Conservation (phyloP, 2,329 filamentous ascomycete genomes). For the Colletotrichum truncatum region DNA sequence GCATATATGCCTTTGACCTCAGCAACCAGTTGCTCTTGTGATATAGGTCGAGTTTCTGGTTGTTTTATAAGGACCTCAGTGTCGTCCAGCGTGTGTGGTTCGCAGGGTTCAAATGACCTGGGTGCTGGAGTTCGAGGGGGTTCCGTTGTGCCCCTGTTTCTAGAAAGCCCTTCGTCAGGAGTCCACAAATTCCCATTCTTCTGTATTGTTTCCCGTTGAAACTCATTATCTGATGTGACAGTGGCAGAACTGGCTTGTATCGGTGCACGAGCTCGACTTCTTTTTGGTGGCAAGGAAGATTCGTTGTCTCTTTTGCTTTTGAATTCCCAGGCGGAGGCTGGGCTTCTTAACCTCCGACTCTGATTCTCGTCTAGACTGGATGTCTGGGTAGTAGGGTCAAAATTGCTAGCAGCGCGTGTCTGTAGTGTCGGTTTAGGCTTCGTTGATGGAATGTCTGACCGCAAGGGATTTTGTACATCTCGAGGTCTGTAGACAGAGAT, state of each 20-base stretch:
- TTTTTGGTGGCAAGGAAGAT: neutral
- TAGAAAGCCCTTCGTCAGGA: neutral
- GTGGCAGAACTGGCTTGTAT: neutral
- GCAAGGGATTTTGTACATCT: too few species aligned
- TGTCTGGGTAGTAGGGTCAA: too few species aligned
- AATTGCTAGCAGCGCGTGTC: too few species aligned
- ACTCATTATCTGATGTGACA: neutral
- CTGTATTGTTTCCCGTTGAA: neutral
- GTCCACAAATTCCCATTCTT: neutral
- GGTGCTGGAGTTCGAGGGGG: too few species aligned
- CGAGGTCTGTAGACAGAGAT: too few species aligned
- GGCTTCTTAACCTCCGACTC: too few species aligned
- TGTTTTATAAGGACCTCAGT: slow-evolving; percentile 45
- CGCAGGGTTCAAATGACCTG: neutral
- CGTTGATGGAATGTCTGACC: too few species aligned
- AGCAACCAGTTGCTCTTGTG: slow-evolving; percentile 79
- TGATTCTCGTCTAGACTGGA: too few species aligned
- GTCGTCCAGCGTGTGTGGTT: neutral
- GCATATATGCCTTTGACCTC: slow-evolving; percentile 89
- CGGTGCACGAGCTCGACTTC: neutral
- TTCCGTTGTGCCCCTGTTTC: neutral
- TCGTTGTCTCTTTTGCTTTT: too few species aligned
- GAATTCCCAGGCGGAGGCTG: too few species aligned
- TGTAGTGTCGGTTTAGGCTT: too few species aligned
- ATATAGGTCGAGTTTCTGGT: slow-evolving; percentile 74